Conservation (phyloP, 169 alveolate genomes). For the Plasmodium billcollinsi region DNA sequence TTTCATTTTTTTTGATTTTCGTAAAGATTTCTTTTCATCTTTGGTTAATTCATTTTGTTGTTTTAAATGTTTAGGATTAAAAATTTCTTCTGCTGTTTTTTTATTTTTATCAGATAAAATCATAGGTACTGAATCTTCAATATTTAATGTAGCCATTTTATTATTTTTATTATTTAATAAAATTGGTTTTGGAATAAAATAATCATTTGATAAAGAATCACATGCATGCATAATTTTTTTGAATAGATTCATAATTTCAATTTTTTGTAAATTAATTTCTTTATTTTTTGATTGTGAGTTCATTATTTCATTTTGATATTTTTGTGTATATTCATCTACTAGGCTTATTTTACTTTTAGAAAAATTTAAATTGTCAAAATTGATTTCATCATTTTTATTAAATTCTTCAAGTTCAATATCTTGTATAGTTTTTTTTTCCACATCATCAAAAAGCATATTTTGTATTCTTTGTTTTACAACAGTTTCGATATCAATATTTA, state of each 20-base stretch:
- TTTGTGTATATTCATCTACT: conserved; percentile 86
- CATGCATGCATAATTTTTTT: conserved; percentile 82
- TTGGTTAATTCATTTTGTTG: conserved; percentile 20
- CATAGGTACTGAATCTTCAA: conserved; percentile 50
- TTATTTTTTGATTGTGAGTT: conserved; percentile 79
- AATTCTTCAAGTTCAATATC: conserved; percentile 58
- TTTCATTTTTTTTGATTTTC: conserved; percentile 47
- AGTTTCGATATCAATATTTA: conserved; percentile 78
- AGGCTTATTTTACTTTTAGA: conserved; percentile 83
- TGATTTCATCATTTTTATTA: conserved; percentile 58
- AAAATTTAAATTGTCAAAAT: conserved; percentile 82
- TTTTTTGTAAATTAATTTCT: conserved; percentile 72
- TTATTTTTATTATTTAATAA: conserved; percentile 18
- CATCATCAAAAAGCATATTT: conserved; percentile 86
- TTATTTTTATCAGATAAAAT: conserved; percentile 40
- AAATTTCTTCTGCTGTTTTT: conserved; percentile 49
- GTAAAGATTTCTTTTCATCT: conserved; percentile 40
- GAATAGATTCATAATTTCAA: conserved; percentile 80
- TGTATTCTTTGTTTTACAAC: conserved; percentile 85
- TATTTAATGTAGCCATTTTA: conserved; percentile 29
- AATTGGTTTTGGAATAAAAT: conserved; percentile 81
- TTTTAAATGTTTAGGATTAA: conserved; percentile 23
- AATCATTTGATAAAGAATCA: conserved; percentile 85
- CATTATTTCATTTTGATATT: conserved; percentile 81
- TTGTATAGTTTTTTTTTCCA: conserved; percentile 80